These are phyloP conservation scores for Scedosporium apiospermum DNA, from an alignment of 2,329 filamentous ascomycete species.

Conservation along the genomic window DNA sequence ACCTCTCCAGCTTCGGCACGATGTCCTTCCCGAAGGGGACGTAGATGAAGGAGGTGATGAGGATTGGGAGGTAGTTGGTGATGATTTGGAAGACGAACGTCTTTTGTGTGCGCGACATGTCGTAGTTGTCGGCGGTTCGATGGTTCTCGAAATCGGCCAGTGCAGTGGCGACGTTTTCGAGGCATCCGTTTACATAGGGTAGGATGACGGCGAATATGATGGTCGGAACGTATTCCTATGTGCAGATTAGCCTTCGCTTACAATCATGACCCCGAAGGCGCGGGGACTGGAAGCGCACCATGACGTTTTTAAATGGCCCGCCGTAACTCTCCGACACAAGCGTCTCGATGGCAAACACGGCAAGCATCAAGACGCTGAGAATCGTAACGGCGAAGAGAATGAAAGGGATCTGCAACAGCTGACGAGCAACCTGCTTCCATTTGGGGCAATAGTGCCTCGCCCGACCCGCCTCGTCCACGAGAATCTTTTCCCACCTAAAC, in stretches of 20 bases:
- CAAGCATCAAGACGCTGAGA: constrained; percentile 57
- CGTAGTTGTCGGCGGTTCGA: constrained; percentile 58
- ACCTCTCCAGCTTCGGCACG: constrained; percentile 56
- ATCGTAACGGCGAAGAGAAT: constrained; percentile 46
- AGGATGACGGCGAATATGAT: constrained; percentile 57
- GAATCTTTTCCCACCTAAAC: constrained; percentile 53
- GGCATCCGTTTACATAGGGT: constrained; percentile 52
- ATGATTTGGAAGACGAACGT: constrained; percentile 72
- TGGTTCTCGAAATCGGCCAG: constrained; percentile 69
- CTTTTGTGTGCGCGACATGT: constrained; percentile 63
- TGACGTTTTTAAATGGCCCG: constrained; percentile 55
- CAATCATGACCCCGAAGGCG: neutral
- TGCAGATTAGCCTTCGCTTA: neutral
- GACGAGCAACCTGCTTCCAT: constrained; percentile 53
- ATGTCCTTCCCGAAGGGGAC: constrained; percentile 62
- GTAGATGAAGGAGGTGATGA: constrained; percentile 71
- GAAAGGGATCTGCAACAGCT: constrained; percentile 62
- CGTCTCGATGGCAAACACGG: constrained; percentile 64
- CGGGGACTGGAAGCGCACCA: constrained; percentile 37
- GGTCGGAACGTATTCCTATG: constrained; percentile 61
- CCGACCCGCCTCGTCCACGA: constrained; percentile 55
- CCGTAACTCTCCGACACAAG: constrained; percentile 67
- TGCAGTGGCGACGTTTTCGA: constrained; percentile 52
- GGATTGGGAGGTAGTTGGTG: constrained; percentile 66
- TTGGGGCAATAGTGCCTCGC: constrained; percentile 52